Percentiles rank a stretch among this genome's conserved stretches.
Evolutionary conservation across 495 filamentous ascomycete species (phyloP).

Genomic region (Penicillium silybi): DNA sequence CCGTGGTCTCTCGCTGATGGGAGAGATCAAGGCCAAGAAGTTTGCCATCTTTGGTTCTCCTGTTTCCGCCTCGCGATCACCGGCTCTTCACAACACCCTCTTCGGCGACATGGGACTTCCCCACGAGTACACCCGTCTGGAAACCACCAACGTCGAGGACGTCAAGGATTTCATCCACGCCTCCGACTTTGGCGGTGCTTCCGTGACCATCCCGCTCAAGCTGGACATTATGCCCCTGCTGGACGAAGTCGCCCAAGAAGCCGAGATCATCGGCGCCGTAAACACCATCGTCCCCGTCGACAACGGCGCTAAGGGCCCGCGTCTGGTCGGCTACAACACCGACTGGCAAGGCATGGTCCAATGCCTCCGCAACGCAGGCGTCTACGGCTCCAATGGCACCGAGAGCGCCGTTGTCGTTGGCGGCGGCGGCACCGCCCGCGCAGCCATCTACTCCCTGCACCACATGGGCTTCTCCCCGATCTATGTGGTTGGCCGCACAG

Average conservation of each 20-base stretch:
- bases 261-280: constrained; percentile 81
- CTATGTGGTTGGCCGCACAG: constrained; percentile 79
- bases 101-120: constrained; percentile 79
- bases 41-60: constrained; percentile 89
- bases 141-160: constrained; percentile 65
- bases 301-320: constrained; percentile 35
- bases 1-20: constrained; percentile 68
- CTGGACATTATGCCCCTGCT: constrained; percentile 78
- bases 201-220: constrained; percentile 94
- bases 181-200: constrained; percentile 82
- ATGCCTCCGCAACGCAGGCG: constrained; percentile 70
- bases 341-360: constrained; percentile 93
- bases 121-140: constrained; percentile 76
- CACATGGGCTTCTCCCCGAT: constrained; percentile 79
- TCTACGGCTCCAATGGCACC: constrained; percentile 40
- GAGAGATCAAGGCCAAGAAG: constrained; percentile 69
- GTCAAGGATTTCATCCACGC: constrained; percentile 64
- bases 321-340: constrained; percentile 82
- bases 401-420: constrained; percentile 65
- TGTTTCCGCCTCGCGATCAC: constrained; percentile 74
- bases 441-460: constrained; percentile 85
- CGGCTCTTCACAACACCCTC: constrained; percentile 83
- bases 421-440: constrained; percentile 86
- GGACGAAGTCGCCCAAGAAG: constrained; percentile 75
- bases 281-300: constrained; percentile 78